phyloP scores from a whole-genome alignment of 352 stramenopile genomes.

The Globisporangium radiosum region DNA sequence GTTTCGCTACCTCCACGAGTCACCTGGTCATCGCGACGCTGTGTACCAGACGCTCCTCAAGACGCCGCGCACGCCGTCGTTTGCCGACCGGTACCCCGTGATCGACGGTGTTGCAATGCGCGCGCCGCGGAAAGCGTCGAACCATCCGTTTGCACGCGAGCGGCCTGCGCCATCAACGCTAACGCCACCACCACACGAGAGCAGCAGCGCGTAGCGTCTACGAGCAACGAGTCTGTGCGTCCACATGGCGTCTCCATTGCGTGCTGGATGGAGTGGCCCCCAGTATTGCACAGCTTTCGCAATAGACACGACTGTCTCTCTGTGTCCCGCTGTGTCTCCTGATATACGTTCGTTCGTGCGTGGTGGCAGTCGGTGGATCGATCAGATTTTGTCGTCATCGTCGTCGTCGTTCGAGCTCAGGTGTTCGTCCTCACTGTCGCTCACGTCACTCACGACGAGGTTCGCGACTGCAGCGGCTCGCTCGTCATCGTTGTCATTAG shows the following conservation, averaged over 20 bases:
- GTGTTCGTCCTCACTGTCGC: conserved; percentile 22
- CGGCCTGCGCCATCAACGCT: conserved; percentile 1
- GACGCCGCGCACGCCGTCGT: conserved; percentile 78
- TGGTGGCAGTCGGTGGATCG: background rate
- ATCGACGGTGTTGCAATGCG: conserved; percentile 83
- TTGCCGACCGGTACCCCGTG: conserved; percentile 72
- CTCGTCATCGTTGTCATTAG: conserved; percentile 14
- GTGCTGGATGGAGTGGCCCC: background rate
- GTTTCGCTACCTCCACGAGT: conserved; percentile 78
- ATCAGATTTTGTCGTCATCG: conserved; percentile 57
- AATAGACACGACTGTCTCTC: conserved; percentile 16
- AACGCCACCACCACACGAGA: no score
- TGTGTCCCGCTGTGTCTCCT: no score
- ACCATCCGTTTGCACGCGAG: conserved; percentile 29
- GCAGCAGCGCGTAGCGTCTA: conserved; percentile 1
- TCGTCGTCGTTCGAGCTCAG: conserved; percentile 29
- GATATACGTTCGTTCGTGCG: no score
- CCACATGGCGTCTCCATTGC: background rate
- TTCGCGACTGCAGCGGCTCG: conserved; percentile 24
- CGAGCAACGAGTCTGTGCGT: background rate
- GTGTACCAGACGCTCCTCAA: conserved; percentile 79
- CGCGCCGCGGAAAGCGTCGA: conserved; percentile 48
- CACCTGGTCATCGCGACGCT: conserved; percentile 59
- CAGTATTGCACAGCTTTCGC: background rate
- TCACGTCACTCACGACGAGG: conserved; percentile 48